phyloP scores from a whole-genome alignment of 2,329 filamentous ascomycete genomes.

The Diaporthe sp. region DNA sequence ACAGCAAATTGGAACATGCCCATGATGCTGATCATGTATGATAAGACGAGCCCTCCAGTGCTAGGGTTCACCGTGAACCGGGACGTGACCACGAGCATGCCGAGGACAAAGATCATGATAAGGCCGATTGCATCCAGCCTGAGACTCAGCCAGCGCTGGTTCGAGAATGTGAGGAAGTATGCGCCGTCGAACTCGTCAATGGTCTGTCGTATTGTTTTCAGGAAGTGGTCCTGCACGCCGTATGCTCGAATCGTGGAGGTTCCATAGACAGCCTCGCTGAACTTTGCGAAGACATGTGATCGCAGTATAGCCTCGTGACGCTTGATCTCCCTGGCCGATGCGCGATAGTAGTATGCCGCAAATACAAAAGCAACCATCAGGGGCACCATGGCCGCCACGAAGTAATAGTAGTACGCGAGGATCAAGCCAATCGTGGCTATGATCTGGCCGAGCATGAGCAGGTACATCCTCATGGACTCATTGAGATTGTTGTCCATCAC shows the following conservation, averaged over 20 bases:
- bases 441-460: conserved; percentile 87
- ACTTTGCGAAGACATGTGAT: conserved; percentile 90
- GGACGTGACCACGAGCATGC: conserved; percentile 92
- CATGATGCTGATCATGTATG: conserved; percentile 92
- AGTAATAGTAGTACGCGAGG: conserved; percentile 94
- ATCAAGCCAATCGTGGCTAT: conserved; percentile 88
- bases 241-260: conserved; percentile 92
- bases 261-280: conserved; percentile 88
- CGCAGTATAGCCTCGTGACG: conserved; percentile 92
- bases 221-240: conserved; percentile 84
- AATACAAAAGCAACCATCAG: conserved; percentile 84
- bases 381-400: conserved; percentile 72
- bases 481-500: conserved; percentile 95
- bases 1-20: conserved; percentile 98
- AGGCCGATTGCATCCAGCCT: conserved; percentile 89
- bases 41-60: conserved; percentile 88
- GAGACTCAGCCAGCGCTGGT: conserved; percentile 92
- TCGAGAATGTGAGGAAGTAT: conserved; percentile 95
- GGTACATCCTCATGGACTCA: conserved; percentile 93
- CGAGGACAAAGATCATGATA: conserved; percentile 86
- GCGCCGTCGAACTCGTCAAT: conserved; percentile 95
- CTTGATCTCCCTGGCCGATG: conserved; percentile 94
- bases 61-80: conserved; percentile 90
- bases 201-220: conserved; percentile 74
- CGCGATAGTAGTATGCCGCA: conserved; percentile 87